Percentiles rank a stretch among this genome's conserved stretches.
phyloP scores from a whole-genome alignment of 345 rosid species.

The Acer yangbiense region DNA sequence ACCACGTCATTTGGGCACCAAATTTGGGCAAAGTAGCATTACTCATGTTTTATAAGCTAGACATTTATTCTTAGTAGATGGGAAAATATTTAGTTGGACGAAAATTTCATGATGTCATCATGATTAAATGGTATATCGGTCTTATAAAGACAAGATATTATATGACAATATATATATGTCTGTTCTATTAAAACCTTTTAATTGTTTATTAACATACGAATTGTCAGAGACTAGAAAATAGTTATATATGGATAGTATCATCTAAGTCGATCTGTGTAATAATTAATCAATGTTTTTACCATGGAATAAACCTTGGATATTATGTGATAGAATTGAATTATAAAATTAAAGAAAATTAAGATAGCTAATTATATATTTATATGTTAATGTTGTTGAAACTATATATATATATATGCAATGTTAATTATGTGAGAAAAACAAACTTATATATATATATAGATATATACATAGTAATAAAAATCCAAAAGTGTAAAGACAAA shows the following conservation, averaged over 20 bases:
- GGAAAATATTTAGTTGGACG: not conserved
- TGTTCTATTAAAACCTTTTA: not conserved
- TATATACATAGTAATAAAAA: not conserved
- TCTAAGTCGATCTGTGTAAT: no score
- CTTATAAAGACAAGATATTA: no score
- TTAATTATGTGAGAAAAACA: slow-evolving; percentile 5
- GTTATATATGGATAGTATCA: no score
- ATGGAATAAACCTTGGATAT: not conserved
- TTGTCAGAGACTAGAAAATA: no score
- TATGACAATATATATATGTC: no score
- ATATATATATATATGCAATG: not conserved
- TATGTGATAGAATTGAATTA: not conserved
- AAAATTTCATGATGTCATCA: no score
- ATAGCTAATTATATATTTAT: not conserved
- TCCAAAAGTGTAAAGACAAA: slow-evolving; percentile 26
- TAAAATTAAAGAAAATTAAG: not conserved
- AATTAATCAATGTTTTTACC: no score
- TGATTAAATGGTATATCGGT: no score
- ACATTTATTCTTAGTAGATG: not conserved
- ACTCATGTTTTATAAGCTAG: not conserved
- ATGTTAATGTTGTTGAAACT: not conserved
- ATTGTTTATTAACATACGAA: no score
- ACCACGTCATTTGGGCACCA: no score
- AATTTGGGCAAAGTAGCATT: no score
- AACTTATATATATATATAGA: not conserved